Conservation (phyloP, 208 protist genomes). For the Trypanosoma lewisi region DNA sequence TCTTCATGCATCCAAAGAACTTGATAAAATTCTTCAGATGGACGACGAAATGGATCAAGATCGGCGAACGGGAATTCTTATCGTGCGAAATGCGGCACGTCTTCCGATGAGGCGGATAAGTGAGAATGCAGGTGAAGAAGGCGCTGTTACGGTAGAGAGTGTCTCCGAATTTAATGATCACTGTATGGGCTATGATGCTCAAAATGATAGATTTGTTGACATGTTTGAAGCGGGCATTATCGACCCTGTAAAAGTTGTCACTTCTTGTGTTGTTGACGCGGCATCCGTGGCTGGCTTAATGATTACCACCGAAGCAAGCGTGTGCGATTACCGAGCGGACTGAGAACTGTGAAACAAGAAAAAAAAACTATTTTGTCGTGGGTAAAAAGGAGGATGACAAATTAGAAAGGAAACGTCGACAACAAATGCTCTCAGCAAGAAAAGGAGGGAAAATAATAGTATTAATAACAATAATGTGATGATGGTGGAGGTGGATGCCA, state of each 20-base stretch:
- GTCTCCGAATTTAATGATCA: constrained; percentile 90
- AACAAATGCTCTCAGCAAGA: too few relatives aligned
- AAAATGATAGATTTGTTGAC: constrained; percentile 94
- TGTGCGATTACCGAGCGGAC: constrained; percentile 77
- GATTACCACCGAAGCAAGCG: constrained; percentile 98
- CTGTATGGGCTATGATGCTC: constrained; percentile 95
- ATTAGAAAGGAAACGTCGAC: background rate
- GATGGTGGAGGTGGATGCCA: constrained; percentile 1
- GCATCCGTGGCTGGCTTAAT: constrained; percentile 97
- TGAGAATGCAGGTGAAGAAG: constrained; percentile 98
- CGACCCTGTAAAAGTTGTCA: constrained; percentile 99
- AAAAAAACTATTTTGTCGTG: background rate
- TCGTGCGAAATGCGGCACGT: constrained; percentile 84
- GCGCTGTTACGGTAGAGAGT: constrained; percentile 97
- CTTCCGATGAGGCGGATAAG: constrained; percentile 95
- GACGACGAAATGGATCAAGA: constrained; percentile 86
- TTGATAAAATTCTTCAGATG: constrained; percentile 90
- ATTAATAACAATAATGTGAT: background rate
- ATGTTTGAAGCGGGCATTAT: constrained; percentile 99
- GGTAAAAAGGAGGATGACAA: background rate
- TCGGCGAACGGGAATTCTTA: constrained; percentile 77
- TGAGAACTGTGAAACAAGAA: constrained; percentile 1
- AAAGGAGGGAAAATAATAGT: too few relatives aligned
- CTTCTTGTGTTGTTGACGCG: constrained; percentile 96
- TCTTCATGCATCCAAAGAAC: constrained; percentile 90